Conservation (phyloP, 2,329 filamentous ascomycete species). For the Sporothrix luriei region DNA sequence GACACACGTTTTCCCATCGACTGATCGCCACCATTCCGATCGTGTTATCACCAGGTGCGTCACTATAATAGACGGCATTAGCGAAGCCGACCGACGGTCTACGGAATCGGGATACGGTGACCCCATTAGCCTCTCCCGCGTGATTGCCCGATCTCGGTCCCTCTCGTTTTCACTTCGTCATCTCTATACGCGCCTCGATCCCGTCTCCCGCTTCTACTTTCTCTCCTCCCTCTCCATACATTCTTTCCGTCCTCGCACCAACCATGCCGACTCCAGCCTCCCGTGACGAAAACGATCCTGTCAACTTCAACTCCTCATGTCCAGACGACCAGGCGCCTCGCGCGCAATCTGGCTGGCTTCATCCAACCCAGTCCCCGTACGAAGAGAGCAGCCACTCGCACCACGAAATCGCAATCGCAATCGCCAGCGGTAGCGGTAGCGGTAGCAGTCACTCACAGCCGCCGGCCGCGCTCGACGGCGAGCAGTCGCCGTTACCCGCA, state of each 20-base stretch:
- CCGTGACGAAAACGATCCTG: conserved; percentile 34
- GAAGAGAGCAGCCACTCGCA: conserved; percentile 11
- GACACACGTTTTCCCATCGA: background rate
- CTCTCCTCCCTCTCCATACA: background rate
- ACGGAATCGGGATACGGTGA: background rate
- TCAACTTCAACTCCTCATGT: conserved; percentile 48
- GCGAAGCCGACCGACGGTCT: background rate
- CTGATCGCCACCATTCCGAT: background rate
- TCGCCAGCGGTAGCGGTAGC: conserved; percentile 11
- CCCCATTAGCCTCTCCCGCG: background rate
- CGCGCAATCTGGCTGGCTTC: conserved; percentile 39
- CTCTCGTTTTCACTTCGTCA: background rate
- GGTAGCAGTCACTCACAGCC: conserved; percentile 3
- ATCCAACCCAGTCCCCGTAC: conserved; percentile 33
- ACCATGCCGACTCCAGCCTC: conserved; percentile 38
- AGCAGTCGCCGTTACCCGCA: conserved; percentile 36
- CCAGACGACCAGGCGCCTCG: conserved; percentile 47
- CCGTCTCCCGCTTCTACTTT: background rate
- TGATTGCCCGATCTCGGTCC: background rate
- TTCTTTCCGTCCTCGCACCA: background rate
- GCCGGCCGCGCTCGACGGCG: background rate
- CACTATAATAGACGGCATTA: background rate
- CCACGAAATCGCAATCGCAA: background rate
- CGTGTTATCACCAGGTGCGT: background rate
- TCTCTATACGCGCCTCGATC: background rate